These are phyloP conservation scores for Smittium mucronatum DNA, from an alignment of 371 early-diverging fungal genomes.

Conservation along the genomic window DNA sequence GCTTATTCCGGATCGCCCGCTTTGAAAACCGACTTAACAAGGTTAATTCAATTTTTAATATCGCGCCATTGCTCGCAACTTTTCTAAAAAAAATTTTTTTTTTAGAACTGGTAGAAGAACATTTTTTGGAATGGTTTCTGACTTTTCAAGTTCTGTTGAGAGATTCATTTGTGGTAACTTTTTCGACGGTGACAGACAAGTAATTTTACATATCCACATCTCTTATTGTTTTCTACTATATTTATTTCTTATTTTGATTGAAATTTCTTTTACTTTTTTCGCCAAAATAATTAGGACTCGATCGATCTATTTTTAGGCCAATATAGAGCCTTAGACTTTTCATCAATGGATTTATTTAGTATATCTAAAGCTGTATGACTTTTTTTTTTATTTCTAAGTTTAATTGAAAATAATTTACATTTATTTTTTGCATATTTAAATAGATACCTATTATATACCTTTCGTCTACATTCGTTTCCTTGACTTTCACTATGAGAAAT, in stretches of 20 bases:
- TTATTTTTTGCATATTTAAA: neutral
- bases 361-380: neutral
- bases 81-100: neutral
- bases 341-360: neutral
- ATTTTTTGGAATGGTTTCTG: constrained; percentile 65
- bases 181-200: constrained; percentile 82
- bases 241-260: no score
- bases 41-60: constrained; percentile 17
- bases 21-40: constrained; percentile 92
- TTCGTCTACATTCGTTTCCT: neutral
- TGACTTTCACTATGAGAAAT: neutral
- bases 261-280: no score
- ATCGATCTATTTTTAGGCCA: constrained; percentile 65
- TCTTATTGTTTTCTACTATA: neutral
- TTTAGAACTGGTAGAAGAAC: constrained; percentile 67
- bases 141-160: constrained; percentile 65
- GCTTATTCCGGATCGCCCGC: constrained; percentile 98
- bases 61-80: neutral
- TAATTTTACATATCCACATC: neutral
- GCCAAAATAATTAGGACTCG: constrained; percentile 36
- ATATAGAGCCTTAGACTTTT: constrained; percentile 35
- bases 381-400: neutral
- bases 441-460: neutral
- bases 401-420: neutral
- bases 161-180: constrained; percentile 89